Percentiles rank a stretch among this genome's conserved stretches.
phyloP scores from a whole-genome alignment of 2,329 filamentous ascomycete genomes.

The Fusarium sp. region DNA sequence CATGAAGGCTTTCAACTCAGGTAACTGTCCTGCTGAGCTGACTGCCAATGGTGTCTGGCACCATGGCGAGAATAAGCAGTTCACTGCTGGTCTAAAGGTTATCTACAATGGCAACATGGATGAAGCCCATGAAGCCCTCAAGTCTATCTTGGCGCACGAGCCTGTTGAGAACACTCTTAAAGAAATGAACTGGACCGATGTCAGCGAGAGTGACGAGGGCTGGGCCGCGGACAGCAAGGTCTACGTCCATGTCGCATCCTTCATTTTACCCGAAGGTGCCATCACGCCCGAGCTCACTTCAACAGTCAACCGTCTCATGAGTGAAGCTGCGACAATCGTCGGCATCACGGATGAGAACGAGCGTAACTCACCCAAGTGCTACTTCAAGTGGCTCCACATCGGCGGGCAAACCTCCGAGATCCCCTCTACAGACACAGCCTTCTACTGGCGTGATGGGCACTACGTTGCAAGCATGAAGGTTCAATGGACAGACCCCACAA shows the following conservation, averaged over 20 bases:
- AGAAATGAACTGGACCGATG: constrained; percentile 4
- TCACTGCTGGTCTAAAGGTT: constrained; percentile 1
- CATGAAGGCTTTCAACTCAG: constrained; percentile 1
- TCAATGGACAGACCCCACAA: neutral
- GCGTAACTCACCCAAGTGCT: neutral
- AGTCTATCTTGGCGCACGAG: neutral
- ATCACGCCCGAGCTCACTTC: constrained; percentile 4
- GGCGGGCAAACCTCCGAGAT: neutral
- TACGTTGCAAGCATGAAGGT: neutral
- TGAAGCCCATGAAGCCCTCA: neutral
- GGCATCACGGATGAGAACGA: constrained; percentile 1
- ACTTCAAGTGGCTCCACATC: constrained; percentile 14
- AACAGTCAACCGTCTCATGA: neutral
- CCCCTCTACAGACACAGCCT: neutral
- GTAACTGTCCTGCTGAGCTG: neutral
- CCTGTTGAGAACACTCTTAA: neutral
- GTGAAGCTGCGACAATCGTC: neutral
- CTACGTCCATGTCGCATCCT: constrained; percentile 7
- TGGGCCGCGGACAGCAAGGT: neutral
- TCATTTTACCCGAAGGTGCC: constrained; percentile 7
- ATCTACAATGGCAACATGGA: constrained; percentile 2
- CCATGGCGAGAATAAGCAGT: neutral
- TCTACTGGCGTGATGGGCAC: neutral
- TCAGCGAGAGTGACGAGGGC: neutral
- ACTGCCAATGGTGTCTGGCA: constrained; percentile 9